Conservation (phyloP, 2,329 filamentous ascomycete species). For the Phoma sp. region DNA sequence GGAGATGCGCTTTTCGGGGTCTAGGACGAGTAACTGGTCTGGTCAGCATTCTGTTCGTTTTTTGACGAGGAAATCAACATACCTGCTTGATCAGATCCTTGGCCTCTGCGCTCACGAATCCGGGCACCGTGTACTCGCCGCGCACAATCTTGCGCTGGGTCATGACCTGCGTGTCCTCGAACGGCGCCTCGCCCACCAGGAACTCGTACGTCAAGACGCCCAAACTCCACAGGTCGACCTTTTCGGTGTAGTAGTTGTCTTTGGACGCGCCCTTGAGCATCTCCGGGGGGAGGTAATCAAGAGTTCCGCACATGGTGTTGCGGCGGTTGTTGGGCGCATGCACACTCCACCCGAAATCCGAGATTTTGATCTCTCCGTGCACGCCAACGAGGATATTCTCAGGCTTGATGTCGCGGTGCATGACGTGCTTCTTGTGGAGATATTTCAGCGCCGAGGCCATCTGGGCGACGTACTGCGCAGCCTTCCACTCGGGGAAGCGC, state of each 20-base stretch:
- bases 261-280: slow-evolving; percentile 85
- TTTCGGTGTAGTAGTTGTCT: slow-evolving; percentile 91
- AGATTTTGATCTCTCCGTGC: slow-evolving; percentile 98
- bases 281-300: slow-evolving; percentile 97
- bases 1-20: slow-evolving; percentile 90
- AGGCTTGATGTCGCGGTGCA: slow-evolving; percentile 96
- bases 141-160: slow-evolving; percentile 88
- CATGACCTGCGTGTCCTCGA: slow-evolving; percentile 94
- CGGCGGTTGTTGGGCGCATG: slow-evolving; percentile 94
- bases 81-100: slow-evolving; percentile 91
- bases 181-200: slow-evolving; percentile 91
- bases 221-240: slow-evolving; percentile 95
- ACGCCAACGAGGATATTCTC: slow-evolving; percentile 97
- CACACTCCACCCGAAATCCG: slow-evolving; percentile 97
- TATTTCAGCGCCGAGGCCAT: slow-evolving; percentile 91
- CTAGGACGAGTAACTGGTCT: slow-evolving; percentile 73
- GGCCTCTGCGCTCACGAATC: slow-evolving; percentile 88
- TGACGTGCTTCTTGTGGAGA: slow-evolving; percentile 95
- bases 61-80: slow-evolving; percentile 41
- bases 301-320: slow-evolving; percentile 94
- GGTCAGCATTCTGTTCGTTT: slow-evolving; percentile 12
- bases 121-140: slow-evolving; percentile 90
- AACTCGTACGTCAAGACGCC: slow-evolving; percentile 97
- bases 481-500: slow-evolving; percentile 84
- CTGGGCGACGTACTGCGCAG: slow-evolving; percentile 85